phyloP scores from a whole-genome alignment of 768 basidiomycete species.

The Psilocybe subaeruginosa region DNA sequence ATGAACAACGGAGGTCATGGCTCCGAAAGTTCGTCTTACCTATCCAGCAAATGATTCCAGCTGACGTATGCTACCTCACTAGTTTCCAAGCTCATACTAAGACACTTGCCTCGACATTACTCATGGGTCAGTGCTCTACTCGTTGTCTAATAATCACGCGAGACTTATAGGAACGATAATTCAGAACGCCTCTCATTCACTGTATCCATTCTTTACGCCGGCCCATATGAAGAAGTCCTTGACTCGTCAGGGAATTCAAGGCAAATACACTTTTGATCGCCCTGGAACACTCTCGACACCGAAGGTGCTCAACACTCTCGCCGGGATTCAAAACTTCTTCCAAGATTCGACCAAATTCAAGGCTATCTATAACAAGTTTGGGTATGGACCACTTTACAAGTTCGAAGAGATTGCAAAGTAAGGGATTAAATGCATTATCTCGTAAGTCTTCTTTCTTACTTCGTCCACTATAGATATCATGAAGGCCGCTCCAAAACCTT shows the following conservation, averaged over 20 bases:
- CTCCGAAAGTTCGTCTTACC: conserved; percentile 31
- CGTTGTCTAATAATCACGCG: background rate
- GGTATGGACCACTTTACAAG: conserved; percentile 42
- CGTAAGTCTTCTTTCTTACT: background rate
- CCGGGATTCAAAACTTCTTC: conserved; percentile 31
- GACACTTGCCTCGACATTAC: conserved; percentile 46
- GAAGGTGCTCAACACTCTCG: conserved; percentile 15
- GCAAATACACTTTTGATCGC: conserved; percentile 44
- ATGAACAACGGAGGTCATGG: conserved; percentile 41
- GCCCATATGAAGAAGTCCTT: conserved; percentile 39
- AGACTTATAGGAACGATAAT: conserved; percentile 14
- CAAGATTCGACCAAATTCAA: conserved; percentile 38
- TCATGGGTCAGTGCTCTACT: conserved; percentile 29
- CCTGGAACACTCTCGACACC: conserved; percentile 25
- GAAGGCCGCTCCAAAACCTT: conserved; percentile 29
- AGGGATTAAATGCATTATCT: conserved; percentile 5
- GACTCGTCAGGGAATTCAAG: conserved; percentile 37
- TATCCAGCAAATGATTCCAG: background rate
- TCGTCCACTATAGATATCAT: conserved; percentile 27
- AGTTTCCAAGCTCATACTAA: conserved; percentile 48
- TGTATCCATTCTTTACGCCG: conserved; percentile 73
- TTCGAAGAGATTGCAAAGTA: conserved; percentile 38
- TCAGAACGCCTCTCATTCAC: conserved; percentile 55
- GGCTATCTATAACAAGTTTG: conserved; percentile 37
- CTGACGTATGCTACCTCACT: background rate